Evolutionary conservation across 176 grass and related monocot species (phyloP).

Genomic region (Echinochloa phyllopogon): DNA sequence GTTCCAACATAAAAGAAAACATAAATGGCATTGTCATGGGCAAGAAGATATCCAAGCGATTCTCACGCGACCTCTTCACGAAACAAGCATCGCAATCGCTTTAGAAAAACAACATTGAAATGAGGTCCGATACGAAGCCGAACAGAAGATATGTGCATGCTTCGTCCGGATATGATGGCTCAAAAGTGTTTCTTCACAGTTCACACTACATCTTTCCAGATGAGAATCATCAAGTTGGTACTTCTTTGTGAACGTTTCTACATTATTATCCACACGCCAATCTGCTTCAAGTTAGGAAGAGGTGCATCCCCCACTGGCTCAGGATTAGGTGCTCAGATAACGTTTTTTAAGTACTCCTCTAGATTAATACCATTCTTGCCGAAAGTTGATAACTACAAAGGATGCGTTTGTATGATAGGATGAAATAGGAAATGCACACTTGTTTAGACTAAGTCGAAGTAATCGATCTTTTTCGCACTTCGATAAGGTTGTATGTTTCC

Average conservation of each 20-base stretch:
- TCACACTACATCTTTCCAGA: background rate
- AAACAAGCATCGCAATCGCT: background rate
- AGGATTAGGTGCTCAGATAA: conserved; percentile 4
- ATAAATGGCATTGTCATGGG: background rate
- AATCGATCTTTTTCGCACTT: background rate
- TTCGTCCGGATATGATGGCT: background rate
- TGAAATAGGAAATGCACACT: background rate
- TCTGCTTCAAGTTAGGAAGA: background rate
- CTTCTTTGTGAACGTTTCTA: background rate
- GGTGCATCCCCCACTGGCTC: background rate
- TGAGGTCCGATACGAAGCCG: background rate
- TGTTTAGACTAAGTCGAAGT: background rate
- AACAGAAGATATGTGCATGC: background rate
- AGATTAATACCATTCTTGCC: background rate
- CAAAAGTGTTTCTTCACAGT: background rate
- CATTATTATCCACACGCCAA: conserved; percentile 2
- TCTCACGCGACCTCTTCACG: background rate
- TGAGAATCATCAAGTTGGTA: conserved; percentile 10
- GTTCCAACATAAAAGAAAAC: background rate
- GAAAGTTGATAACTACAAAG: background rate
- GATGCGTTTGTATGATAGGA: background rate
- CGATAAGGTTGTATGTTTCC: no score
- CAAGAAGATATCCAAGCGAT: background rate
- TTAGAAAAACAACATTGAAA: background rate
- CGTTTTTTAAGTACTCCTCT: background rate